Evolutionary conservation across 2,329 filamentous ascomycete species (phyloP), one percentile per base, ranked within the genome.

Genomic region (Davidsoniella neocaledoniae): DNA sequence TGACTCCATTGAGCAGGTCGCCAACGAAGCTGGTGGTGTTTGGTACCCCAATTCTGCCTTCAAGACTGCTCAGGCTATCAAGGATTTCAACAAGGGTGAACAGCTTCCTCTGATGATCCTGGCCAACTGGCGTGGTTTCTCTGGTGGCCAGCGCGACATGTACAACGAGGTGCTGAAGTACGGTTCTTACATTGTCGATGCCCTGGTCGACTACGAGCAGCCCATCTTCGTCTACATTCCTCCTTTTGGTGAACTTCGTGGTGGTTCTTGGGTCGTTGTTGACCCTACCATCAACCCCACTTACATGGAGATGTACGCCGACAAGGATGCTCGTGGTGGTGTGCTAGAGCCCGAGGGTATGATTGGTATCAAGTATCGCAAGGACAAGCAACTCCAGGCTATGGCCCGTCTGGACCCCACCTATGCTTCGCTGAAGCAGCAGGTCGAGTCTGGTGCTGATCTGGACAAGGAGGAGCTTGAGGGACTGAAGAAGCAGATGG

Each of bases 121-220:
- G 56, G 91, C 91, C 68, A 98, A 98, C 76, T 98, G 91, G 91
- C 83, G 91, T 79, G 91, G 91, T 73, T 98, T 98, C 86, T 98
- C 91, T 58, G 91, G 91, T 72, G 91, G 91, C 56, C 91, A 98
- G 70, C 86, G 90, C 58, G 91, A 98, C 69, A 98, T 98, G 91
- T 98, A 93, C 79, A 95, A 96, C 71, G 91, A 98, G 70, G 91
- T 98, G 14, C 79, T 98, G 67, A 98, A 98, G 74, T 98, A 98
- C 62, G 91, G 91, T 63, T 95, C 90, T 16, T 96, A 91, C 76
- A 98, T 98, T 62, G 91, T 98, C 58, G 91, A 98, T 61, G 90
- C 90, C 50, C 81, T 98, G 44, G 87, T 94, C 73, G 94, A 95
- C 70, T 98, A 86, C 63, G 86, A 98, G 73, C 91, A 98, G 73